Percentiles rank a stretch among this genome's conserved stretches.
phyloP scores from a whole-genome alignment of 164 flowering plant genomes.

The Vitis amurensis region DNA sequence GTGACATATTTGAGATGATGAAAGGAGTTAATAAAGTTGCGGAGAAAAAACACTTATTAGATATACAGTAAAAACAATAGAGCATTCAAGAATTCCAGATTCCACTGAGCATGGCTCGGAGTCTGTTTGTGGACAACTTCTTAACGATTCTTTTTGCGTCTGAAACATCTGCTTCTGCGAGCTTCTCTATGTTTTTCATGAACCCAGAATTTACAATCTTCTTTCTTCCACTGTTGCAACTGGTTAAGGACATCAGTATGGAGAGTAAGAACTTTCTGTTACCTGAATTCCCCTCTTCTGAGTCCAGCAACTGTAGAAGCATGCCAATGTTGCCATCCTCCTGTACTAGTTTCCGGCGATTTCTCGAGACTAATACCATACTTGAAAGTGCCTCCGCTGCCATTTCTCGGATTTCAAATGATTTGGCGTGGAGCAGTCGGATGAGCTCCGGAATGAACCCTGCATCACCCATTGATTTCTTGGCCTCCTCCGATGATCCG shows the following conservation, averaged over 20 bases:
- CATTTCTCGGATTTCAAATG: constrained; percentile 66
- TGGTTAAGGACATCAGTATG: constrained; percentile 52
- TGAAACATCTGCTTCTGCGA: constrained; percentile 66
- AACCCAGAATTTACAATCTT: constrained; percentile 67
- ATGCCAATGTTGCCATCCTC: constrained; percentile 51
- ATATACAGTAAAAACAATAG: constrained; percentile 12
- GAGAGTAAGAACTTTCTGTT: constrained; percentile 67
- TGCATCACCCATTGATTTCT: constrained; percentile 72
- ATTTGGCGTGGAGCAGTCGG: constrained; percentile 65
- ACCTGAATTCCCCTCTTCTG: constrained; percentile 52
- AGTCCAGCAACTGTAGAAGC: constrained; percentile 61
- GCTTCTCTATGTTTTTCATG: constrained; percentile 66
- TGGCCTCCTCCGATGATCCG: constrained; percentile 63
- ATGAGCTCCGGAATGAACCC: constrained; percentile 78
- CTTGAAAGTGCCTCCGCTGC: constrained; percentile 68
- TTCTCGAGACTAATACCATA: constrained; percentile 59
- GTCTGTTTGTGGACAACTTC: constrained; percentile 57
- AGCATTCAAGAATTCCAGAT: constrained; percentile 56
- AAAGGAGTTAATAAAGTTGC: too few species aligned
- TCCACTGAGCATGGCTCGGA: constrained; percentile 57
- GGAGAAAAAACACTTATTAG: neutral
- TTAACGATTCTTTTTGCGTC: constrained; percentile 74
- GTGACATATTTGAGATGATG: too few species aligned
- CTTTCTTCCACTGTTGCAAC: constrained; percentile 61
- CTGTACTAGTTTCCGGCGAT: constrained; percentile 56